phyloP scores from a whole-genome alignment of 768 basidiomycete genomes.

The Pulveroboletus sp. region DNA sequence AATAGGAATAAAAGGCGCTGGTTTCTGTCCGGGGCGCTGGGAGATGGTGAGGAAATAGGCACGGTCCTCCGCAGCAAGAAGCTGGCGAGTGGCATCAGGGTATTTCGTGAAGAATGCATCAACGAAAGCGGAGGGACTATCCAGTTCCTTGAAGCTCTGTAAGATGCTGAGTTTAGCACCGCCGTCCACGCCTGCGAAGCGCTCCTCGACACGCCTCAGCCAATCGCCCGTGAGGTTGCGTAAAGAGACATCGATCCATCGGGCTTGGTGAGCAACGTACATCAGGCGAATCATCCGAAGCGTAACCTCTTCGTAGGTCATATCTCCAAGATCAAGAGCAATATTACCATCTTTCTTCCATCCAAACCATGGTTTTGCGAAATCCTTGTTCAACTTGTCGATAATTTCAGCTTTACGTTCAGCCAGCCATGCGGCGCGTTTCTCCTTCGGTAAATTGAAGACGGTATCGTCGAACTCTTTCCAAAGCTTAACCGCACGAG shows the following conservation, averaged over 20 bases:
- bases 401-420: conserved; percentile 90
- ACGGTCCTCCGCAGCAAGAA: conserved; percentile 89
- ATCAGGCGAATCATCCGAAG: conserved; percentile 90
- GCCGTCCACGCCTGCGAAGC: conserved; percentile 88
- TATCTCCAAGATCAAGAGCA: conserved; percentile 85
- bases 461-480: conserved; percentile 97
- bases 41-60: conserved; percentile 95
- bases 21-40: conserved; percentile 96
- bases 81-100: conserved; percentile 76
- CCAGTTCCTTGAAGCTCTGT: conserved; percentile 78
- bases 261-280: conserved; percentile 87
- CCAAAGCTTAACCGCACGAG: conserved; percentile 95
- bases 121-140: conserved; percentile 78
- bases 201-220: conserved; percentile 92
- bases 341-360: conserved; percentile 90
- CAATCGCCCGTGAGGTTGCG: conserved; percentile 96
- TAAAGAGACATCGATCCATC: conserved; percentile 91
- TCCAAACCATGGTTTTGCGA: conserved; percentile 96
- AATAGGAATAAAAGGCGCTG: conserved; percentile 96
- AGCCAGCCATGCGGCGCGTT: conserved; percentile 82
- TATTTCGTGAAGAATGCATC: conserved; percentile 83
- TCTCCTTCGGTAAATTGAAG: conserved; percentile 95
- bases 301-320: conserved; percentile 98
- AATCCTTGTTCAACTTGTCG: conserved; percentile 89
- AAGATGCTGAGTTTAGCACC: conserved; percentile 80